phyloP scores from a whole-genome alignment of 2,329 filamentous ascomycete genomes.

The Fusarium pseudocircinatum region DNA sequence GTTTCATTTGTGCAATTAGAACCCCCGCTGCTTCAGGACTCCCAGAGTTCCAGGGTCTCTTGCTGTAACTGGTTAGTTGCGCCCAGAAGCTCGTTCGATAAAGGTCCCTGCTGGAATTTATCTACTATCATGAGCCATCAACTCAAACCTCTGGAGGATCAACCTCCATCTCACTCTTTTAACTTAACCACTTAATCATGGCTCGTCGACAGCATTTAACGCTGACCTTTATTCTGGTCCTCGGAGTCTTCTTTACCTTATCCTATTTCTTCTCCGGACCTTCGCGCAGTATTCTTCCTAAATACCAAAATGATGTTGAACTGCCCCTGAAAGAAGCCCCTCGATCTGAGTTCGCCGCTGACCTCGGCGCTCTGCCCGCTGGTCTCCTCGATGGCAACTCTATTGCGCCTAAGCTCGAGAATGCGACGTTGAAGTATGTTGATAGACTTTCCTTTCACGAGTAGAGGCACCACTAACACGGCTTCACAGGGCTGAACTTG shows the following conservation, averaged over 20 bases:
- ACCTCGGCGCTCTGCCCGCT: slow-evolving; percentile 56
- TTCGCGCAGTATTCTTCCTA: slow-evolving; percentile 24
- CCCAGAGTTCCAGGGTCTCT: slow-evolving; percentile 28
- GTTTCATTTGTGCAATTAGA: slow-evolving; percentile 15
- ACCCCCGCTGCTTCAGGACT: slow-evolving; percentile 20
- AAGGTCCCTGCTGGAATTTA: slow-evolving; percentile 21
- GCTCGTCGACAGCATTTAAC: slow-evolving; percentile 64
- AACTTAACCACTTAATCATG: slow-evolving; percentile 49
- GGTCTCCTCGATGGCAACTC: slow-evolving; percentile 71
- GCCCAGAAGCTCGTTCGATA: slow-evolving; percentile 37
- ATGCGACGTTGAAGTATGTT: slow-evolving; percentile 79
- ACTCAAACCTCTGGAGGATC: slow-evolving; percentile 32
- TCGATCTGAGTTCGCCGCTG: slow-evolving; percentile 48
- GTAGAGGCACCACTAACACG: slow-evolving; percentile 7
- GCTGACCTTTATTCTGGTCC: slow-evolving; percentile 62
- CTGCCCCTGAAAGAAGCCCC: slow-evolving; percentile 42
- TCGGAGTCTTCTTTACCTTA: slow-evolving; percentile 66
- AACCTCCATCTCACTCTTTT: slow-evolving; percentile 37
- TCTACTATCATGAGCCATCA: slow-evolving; percentile 37
- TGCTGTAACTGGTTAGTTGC: slow-evolving; percentile 26
- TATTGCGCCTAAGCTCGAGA: slow-evolving; percentile 84
- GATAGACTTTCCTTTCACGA: background rate
- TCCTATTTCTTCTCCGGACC: slow-evolving; percentile 67
- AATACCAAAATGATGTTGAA: slow-evolving; percentile 35
- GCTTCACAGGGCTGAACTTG: slow-evolving; percentile 66